Evolutionary conservation across 768 basidiomycete genomes (phyloP), one percentile per base, ranked within the genome.

Genomic region (Russula earlei): DNA sequence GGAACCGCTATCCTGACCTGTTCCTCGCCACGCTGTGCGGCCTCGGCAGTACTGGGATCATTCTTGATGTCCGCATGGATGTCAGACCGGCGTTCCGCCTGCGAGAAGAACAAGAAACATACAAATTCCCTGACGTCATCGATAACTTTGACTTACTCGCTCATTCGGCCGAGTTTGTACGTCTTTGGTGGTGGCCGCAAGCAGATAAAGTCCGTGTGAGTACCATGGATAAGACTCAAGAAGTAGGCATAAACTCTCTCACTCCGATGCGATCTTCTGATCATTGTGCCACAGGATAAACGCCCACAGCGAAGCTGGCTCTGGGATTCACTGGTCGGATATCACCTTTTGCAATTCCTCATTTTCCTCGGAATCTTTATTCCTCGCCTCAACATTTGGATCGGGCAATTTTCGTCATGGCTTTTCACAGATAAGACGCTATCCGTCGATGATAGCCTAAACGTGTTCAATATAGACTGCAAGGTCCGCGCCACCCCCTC

Each of bases 141-240:
- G 63, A 69, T 27, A 70, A 75, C 51, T 65, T 91, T n/a, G 79
- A 86, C 55, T 56, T 67, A 3, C 67, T 88, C 48, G 80, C 76
- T 27, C 65, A 63, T 48, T 74, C 82, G n/a, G 83, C 88, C 2
- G 81, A 99, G 69, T 91, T 96, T 67, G 87, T 90, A n/a, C 77
- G 92, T 17, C 76, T 92, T 17, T 96, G 91, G 90, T 99, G 94
- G 94, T 95, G 84, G 71, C 92, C 94, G 2, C 83, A 87, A 47
- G 77, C 82, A 14, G 84, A 84, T 55, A 70, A 71, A 33, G 75
- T 95, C 47, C 79, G 89, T 36, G 78, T 87, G 49, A 87, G 84
- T 65, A 74, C 82, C 60, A 77, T 85, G 31, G 78, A 90, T 70
- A 79, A 93, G 56, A 90, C 91, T 5, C 67, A 67, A 52, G 86